A percentile compares a stretch with the other conserved stretches of the same genome.
Conservation (phyloP, 345 rosid species). For the Noccaea bulbosa region DNA sequence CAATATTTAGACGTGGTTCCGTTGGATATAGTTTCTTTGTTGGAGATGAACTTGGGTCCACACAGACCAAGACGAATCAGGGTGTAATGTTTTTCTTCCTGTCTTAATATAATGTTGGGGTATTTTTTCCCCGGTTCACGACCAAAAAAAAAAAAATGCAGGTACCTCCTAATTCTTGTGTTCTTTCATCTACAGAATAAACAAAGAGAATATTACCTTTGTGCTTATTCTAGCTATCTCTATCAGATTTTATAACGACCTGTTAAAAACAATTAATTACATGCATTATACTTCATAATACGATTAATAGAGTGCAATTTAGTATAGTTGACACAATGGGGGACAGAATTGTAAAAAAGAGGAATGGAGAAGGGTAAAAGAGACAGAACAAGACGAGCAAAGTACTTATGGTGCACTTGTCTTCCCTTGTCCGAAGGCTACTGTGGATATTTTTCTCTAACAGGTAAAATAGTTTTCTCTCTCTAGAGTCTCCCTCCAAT, state of each 20-base stretch:
- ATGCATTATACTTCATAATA: not conserved
- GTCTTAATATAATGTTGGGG: no score
- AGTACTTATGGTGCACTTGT: conserved; percentile 32
- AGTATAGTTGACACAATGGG: not conserved
- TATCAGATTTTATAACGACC: conserved; percentile 3
- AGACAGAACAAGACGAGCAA: conserved; percentile 17
- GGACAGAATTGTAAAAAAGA: conserved; percentile 24
- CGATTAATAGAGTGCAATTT: not conserved
- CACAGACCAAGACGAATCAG: no score
- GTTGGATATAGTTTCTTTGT: no score
- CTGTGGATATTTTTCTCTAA: conserved; percentile 41
- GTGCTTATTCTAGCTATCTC: conserved; percentile 11
- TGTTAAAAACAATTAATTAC: not conserved
- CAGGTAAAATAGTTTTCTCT: conserved; percentile 35
- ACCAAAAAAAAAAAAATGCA: no score
- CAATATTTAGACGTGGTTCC: no score
- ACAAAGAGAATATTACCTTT: conserved; percentile 23
- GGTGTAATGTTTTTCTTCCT: no score
- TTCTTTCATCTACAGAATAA: not conserved
- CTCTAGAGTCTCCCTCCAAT: conserved; percentile 21
- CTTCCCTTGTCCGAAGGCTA: conserved; percentile 39
- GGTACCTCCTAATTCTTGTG: not conserved
- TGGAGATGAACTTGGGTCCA: no score
- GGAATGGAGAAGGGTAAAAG: conserved; percentile 29
- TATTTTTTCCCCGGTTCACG: no score